phyloP scores from a whole-genome alignment of 192 early-diverging fungal species.

The Backusella morwellensis region DNA sequence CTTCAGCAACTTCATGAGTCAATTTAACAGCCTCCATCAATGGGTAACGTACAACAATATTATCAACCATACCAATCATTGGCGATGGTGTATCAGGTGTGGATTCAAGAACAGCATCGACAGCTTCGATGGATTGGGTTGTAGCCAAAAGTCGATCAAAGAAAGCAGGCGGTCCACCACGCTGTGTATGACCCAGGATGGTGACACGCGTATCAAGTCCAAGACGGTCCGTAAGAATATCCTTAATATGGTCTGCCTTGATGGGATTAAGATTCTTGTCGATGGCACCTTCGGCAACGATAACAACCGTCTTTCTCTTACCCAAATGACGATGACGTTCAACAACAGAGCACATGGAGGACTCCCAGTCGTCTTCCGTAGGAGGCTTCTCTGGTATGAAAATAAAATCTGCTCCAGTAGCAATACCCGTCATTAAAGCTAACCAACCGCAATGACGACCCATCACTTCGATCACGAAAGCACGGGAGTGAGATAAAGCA shows the following conservation, averaged over 20 bases:
- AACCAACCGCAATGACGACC: slow-evolving; percentile 98
- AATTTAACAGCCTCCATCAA: slow-evolving; percentile 92
- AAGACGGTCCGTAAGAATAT: slow-evolving; percentile 76
- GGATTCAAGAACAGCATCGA: slow-evolving; percentile 85
- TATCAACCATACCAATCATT: slow-evolving; percentile 91
- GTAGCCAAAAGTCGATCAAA: slow-evolving; percentile 94
- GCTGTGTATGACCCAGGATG: slow-evolving; percentile 91
- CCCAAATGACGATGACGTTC: slow-evolving; percentile 70
- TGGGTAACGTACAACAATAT: slow-evolving; percentile 81
- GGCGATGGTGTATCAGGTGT: slow-evolving; percentile 82
- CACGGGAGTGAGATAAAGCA: slow-evolving; percentile 90
- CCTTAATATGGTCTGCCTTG: slow-evolving; percentile 79
- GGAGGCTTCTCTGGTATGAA: slow-evolving; percentile 96
- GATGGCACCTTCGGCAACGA: slow-evolving; percentile 95
- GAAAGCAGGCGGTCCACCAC: slow-evolving; percentile 87
- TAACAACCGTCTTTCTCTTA: slow-evolving; percentile 91
- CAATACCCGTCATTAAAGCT: slow-evolving; percentile 82
- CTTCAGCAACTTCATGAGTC: slow-evolving; percentile 83
- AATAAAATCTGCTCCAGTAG: slow-evolving; percentile 91
- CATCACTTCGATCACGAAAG: slow-evolving; percentile 99
- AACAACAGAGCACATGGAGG: slow-evolving; percentile 73
- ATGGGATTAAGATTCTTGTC: slow-evolving; percentile 87
- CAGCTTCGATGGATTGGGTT: slow-evolving; percentile 90
- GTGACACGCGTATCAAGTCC: slow-evolving; percentile 94
- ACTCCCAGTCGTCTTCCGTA: slow-evolving; percentile 82